Evolutionary conservation across 371 early-diverging fungal genomes (phyloP).

Genomic region (Mucor racemosus): DNA sequence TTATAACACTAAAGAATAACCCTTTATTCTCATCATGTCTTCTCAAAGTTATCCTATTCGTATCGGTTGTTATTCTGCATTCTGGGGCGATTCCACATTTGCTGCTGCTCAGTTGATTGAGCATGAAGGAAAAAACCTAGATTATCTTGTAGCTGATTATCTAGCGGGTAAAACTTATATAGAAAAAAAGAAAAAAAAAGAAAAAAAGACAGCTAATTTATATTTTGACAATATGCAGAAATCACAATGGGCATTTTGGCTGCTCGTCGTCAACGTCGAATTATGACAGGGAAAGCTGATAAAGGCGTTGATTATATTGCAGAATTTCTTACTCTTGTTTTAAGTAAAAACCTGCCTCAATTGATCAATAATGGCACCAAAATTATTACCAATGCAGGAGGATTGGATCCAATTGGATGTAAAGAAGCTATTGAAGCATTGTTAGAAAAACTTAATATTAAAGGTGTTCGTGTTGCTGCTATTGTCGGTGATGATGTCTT

Average conservation of each 20-base stretch:
- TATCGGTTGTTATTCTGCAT: conserved; percentile 75
- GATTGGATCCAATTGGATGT: conserved; percentile 70
- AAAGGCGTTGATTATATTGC: conserved; percentile 66
- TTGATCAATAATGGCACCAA: conserved; percentile 65
- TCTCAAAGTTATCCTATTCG: conserved; percentile 49
- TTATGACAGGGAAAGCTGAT: conserved; percentile 55
- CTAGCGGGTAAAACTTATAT: conserved; percentile 54
- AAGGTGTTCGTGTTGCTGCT: conserved; percentile 64
- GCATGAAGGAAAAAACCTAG: conserved; percentile 67
- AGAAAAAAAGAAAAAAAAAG: too few relatives aligned
- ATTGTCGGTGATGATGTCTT: conserved; percentile 72
- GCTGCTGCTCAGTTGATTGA: conserved; percentile 76
- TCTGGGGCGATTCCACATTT: conserved; percentile 74
- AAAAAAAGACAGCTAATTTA: too few relatives aligned
- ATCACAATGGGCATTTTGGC: conserved; percentile 80
- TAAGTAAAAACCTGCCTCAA: conserved; percentile 57
- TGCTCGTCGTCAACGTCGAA: conserved; percentile 55
- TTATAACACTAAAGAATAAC: too few relatives aligned
- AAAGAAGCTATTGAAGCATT: conserved; percentile 70
- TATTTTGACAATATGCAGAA: conserved; percentile 40
- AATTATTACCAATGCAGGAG: conserved; percentile 79
- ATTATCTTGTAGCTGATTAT: conserved; percentile 77
- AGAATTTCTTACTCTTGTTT: conserved; percentile 65
- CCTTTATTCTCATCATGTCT: conserved; percentile 6
- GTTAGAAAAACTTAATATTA: conserved; percentile 53